Conservation (phyloP, 352 stramenopile genomes). For the Globisporangium parvum region DNA sequence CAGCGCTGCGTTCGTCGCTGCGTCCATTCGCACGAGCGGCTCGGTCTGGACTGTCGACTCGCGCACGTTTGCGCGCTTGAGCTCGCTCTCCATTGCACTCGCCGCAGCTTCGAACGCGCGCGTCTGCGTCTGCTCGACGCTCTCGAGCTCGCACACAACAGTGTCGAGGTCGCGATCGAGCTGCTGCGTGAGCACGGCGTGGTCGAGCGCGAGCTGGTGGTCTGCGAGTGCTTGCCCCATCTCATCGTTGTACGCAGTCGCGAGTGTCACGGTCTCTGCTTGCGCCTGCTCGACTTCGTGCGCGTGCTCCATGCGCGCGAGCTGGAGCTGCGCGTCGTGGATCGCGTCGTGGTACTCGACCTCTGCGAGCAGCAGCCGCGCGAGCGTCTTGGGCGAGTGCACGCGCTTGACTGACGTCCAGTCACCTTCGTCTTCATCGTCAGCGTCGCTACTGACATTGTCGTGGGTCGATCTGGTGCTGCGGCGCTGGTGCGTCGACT, state of each 20-base stretch:
- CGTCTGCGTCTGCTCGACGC: conserved; percentile 28
- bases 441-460: conserved; percentile 6
- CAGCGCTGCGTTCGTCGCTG: conserved; percentile 32
- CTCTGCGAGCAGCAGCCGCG: conserved; percentile 42
- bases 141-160: conserved; percentile 32
- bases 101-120: conserved; percentile 12
- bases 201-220: conserved; percentile 48
- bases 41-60: conserved; percentile 57
- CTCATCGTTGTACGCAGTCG: conserved; percentile 62
- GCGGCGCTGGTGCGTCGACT: background rate
- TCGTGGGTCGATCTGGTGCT: too few species aligned
- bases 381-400: conserved; percentile 44
- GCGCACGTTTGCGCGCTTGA: conserved; percentile 24
- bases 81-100: conserved; percentile 13
- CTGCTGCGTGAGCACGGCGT: conserved; percentile 33
- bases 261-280: conserved; percentile 39
- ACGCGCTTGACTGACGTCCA: conserved; percentile 7
- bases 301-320: conserved; percentile 51
- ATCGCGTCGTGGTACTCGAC: conserved; percentile 69
- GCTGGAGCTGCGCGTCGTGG: conserved; percentile 50
- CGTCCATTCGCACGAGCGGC: conserved; percentile 17
- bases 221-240: conserved; percentile 36
- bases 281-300: conserved; percentile 48
- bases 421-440: conserved; percentile 16
- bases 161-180: conserved; percentile 46